These are phyloP conservation scores for Fraxinus sp. DNA, from an alignment of 305 asterid species.

Conservation along the genomic window DNA sequence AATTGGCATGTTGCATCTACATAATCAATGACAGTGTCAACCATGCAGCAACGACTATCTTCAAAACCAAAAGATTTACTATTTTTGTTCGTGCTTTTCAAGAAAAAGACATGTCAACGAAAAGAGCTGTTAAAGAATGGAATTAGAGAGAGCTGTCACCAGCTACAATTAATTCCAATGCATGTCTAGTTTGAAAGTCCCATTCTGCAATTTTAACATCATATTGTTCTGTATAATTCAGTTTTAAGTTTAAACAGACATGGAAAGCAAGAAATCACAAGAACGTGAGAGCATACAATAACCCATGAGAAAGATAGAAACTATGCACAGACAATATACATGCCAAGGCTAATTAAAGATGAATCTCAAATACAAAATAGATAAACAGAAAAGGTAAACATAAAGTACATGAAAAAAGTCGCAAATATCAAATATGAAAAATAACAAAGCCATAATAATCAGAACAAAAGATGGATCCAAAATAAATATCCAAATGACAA, in stretches of 20 bases:
- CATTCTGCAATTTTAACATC: neutral
- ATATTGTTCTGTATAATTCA: neutral
- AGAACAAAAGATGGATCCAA: neutral
- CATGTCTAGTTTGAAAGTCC: neutral
- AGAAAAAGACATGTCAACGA: neutral
- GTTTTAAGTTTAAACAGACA: neutral
- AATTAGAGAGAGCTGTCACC: neutral
- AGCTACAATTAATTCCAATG: neutral
- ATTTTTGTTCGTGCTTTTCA: conserved; percentile 3
- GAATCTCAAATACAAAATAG: neutral
- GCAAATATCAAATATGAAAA: neutral
- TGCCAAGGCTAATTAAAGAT: neutral
- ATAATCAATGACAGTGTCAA: neutral
- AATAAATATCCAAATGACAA: neutral
- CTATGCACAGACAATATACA: neutral
- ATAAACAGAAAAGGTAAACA: neutral
- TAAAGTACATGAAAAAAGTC: neutral
- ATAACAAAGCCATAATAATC: neutral
- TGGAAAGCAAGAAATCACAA: neutral
- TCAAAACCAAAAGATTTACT: neutral
- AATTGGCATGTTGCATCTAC: neutral
- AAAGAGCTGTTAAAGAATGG: neutral
- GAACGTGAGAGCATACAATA: neutral
- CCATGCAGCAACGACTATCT: neutral
- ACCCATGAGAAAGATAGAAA: neutral